phyloP scores from a whole-genome alignment of 2,329 filamentous ascomycete species.

The Arthrobotrys pseudoclavata region DNA sequence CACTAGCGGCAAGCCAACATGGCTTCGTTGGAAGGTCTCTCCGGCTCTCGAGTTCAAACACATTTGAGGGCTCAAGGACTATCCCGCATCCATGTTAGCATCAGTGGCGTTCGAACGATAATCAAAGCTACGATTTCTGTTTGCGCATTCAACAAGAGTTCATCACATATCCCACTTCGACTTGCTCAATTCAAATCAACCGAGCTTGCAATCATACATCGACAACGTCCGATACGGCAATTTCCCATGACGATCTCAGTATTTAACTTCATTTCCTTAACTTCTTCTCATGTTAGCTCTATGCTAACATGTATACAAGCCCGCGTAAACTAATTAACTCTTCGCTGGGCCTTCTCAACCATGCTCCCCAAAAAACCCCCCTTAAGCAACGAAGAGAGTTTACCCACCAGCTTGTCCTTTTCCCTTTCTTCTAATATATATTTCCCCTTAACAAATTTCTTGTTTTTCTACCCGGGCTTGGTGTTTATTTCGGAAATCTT shows the following conservation, averaged over 20 bases:
- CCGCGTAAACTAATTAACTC: constrained; percentile 52
- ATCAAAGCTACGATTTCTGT: constrained; percentile 10
- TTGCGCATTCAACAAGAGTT: constrained; percentile 25
- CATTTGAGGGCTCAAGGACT: constrained; percentile 53
- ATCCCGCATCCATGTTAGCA: constrained; percentile 53
- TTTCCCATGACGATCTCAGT: constrained; percentile 37
- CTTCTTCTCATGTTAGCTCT: constrained; percentile 52
- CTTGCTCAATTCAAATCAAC: not conserved
- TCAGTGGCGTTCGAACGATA: constrained; percentile 29
- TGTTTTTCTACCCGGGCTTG: constrained; percentile 37
- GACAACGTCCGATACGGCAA: constrained; percentile 12
- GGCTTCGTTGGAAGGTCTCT: constrained; percentile 35
- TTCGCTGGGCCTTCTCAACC: constrained; percentile 17
- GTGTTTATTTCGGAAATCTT: constrained; percentile 44
- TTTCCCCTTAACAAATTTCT: constrained; percentile 18
- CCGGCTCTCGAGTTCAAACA: constrained; percentile 59
- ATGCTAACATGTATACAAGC: constrained; percentile 55
- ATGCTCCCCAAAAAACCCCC: constrained; percentile 11
- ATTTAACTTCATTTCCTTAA: constrained; percentile 45
- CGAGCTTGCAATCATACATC: constrained; percentile 1
- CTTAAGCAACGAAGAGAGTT: constrained; percentile 41
- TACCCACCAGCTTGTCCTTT: constrained; percentile 28
- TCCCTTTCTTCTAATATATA: constrained; percentile 34
- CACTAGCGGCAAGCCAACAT: constrained; percentile 47
- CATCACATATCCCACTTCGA: constrained; percentile 8